Evolutionary conservation across 2,329 filamentous ascomycete genomes (phyloP).

Genomic region (Claviceps cyperi): DNA sequence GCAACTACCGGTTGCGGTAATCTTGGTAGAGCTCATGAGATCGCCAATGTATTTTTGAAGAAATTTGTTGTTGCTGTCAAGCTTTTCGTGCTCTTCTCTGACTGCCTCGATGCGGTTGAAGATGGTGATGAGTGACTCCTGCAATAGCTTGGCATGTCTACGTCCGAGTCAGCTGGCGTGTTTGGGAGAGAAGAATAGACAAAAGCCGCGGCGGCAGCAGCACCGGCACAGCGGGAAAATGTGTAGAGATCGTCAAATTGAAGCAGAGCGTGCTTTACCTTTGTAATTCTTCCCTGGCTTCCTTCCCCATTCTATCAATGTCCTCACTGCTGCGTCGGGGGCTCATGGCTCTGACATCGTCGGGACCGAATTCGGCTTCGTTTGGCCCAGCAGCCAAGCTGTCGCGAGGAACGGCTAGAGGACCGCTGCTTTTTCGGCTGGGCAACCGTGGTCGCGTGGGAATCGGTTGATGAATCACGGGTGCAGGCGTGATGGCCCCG

Average conservation of each 20-base stretch:
- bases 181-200: no score
- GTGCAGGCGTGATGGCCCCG: constrained; percentile 21
- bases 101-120: constrained; percentile 92
- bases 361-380: constrained; percentile 64
- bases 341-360: constrained; percentile 90
- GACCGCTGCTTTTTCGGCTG: constrained; percentile 65
- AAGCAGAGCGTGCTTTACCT: constrained; percentile 25
- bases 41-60: constrained; percentile 96
- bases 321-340: constrained; percentile 82
- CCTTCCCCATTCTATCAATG: constrained; percentile 71
- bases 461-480: constrained; percentile 35
- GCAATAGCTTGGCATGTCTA: constrained; percentile 78
- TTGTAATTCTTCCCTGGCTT: constrained; percentile 55
- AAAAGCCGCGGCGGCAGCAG: background rate
- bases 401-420: constrained; percentile 69
- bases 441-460: constrained; percentile 51
- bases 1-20: constrained; percentile 42
- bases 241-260: background rate
- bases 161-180: background rate
- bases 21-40: constrained; percentile 74
- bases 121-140: constrained; percentile 77
- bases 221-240: no score
- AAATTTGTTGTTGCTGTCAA: constrained; percentile 94
- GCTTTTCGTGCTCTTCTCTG: constrained; percentile 86
- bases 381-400: constrained; percentile 57